A percentile compares a stretch with the other conserved stretches of the same genome.
These are phyloP conservation scores for Yamadazyma akitaensis DNA, from an alignment of 805 yeast species.

Conservation along the genomic window DNA sequence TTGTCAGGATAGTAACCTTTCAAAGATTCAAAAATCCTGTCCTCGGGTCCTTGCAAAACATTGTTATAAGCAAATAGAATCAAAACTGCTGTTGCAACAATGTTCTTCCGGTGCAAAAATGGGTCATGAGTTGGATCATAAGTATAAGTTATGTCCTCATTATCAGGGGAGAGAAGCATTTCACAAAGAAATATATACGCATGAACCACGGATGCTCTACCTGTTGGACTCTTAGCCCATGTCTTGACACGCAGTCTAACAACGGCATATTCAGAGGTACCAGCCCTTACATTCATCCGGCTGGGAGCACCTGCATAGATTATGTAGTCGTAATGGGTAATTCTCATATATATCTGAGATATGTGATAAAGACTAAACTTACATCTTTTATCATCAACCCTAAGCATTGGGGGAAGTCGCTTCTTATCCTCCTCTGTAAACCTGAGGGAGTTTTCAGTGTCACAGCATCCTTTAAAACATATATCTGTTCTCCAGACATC, in stretches of 20 bases:
- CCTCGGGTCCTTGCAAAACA: conserved; percentile 47
- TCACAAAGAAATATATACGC: conserved; percentile 61
- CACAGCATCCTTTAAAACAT: conserved; percentile 18
- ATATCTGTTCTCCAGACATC: conserved; percentile 28
- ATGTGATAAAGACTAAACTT: conserved; percentile 26
- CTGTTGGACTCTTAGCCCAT: conserved; percentile 49
- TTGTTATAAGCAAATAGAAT: conserved; percentile 54
- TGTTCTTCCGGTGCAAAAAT: conserved; percentile 36
- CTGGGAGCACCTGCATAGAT: conserved; percentile 31
- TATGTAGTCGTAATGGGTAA: conserved; percentile 28
- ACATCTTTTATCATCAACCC: conserved; percentile 21
- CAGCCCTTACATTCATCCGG: conserved; percentile 53
- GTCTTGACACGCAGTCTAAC: conserved; percentile 48
- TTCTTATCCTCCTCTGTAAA: conserved; percentile 9
- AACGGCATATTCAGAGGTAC: conserved; percentile 45
- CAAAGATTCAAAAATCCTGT: conserved; percentile 20
- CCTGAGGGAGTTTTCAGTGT: conserved; percentile 13
- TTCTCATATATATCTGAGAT: conserved; percentile 26
- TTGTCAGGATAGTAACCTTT: conserved; percentile 14
- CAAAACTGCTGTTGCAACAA: conserved; percentile 38
- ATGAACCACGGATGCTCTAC: conserved; percentile 54
- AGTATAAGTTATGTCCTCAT: conserved; percentile 40
- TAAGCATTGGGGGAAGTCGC: conserved; percentile 19
- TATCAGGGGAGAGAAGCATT: conserved; percentile 55
- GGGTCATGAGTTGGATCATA: conserved; percentile 55